These are phyloP conservation scores for Collariella sp. DNA, from an alignment of 495 filamentous ascomycete genomes.

Conservation along the genomic window DNA sequence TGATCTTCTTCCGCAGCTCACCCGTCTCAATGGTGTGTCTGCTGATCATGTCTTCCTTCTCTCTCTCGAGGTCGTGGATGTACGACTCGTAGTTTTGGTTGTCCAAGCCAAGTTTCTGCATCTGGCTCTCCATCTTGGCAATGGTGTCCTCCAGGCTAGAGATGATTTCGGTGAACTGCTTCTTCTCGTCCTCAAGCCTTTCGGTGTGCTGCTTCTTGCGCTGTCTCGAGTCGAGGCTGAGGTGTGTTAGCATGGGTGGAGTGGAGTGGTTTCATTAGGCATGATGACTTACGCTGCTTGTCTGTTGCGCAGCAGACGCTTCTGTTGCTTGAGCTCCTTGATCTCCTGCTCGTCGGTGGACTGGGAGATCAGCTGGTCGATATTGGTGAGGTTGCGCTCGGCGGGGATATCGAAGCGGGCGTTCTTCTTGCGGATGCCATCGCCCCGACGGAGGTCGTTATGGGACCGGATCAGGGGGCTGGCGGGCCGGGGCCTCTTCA, in stretches of 20 bases:
- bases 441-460: conserved; percentile 71
- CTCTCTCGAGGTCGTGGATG: conserved; percentile 65
- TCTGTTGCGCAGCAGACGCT: conserved; percentile 86
- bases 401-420: conserved; percentile 95
- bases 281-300: conserved; percentile 77
- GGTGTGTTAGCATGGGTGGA: conserved; percentile 28
- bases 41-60: conserved; percentile 87
- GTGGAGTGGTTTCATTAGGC: conserved; percentile 13
- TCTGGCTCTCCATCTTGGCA: conserved; percentile 54
- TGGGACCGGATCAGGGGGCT: conserved; percentile 71
- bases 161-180: conserved; percentile 69
- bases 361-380: conserved; percentile 84
- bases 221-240: conserved; percentile 87
- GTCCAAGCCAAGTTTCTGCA: conserved; percentile 56
- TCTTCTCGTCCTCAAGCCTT: conserved; percentile 93
- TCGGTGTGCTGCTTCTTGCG: conserved; percentile 99
- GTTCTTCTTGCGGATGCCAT: conserved; percentile 99
- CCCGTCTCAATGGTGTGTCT: conserved; percentile 88
- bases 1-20: conserved; percentile 92
- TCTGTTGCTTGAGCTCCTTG: conserved; percentile 98
- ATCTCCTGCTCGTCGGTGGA: conserved; percentile 88
- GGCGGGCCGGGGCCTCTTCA: conserved; percentile 61
- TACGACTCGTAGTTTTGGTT: conserved; percentile 65
- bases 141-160: conserved; percentile 73
- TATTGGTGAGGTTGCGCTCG: conserved; percentile 87